Percentiles rank a stretch among this genome's conserved stretches.
Conservation (phyloP, 1,284 basidiomycete species). For the Chondrostereum purpureum region DNA sequence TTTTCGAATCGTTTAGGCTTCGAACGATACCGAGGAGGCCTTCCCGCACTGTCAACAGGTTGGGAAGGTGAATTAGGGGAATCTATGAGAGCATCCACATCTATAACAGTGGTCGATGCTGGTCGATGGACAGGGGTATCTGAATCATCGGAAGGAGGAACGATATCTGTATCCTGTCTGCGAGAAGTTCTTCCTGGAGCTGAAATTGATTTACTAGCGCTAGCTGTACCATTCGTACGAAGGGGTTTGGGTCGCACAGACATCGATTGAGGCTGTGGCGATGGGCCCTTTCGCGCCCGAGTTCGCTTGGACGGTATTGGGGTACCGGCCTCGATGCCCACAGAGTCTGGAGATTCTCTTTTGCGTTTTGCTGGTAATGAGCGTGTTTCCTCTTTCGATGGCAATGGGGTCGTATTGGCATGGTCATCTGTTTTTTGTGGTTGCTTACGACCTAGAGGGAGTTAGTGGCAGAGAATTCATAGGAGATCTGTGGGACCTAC, state of each 20-base stretch:
- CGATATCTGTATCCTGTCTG: conserved; percentile 10
- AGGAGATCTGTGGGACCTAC: conserved; percentile 27
- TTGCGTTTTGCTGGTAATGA: neutral
- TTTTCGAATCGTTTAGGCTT: neutral
- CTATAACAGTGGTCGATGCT: neutral
- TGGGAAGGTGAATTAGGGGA: neutral
- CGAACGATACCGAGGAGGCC: neutral
- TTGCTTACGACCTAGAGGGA: neutral
- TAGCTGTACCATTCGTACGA: neutral
- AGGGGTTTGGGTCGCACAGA: neutral
- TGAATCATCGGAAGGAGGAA: conserved; percentile 35
- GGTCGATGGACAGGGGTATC: conserved; percentile 12
- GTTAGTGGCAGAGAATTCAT: neutral
- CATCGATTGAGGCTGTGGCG: neutral
- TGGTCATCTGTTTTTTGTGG: neutral
- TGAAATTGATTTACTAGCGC: neutral
- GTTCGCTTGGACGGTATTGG: neutral
- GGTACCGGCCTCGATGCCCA: neutral
- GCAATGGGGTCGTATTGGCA: neutral
- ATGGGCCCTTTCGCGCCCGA: neutral
- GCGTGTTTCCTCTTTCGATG: neutral
- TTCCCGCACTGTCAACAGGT: neutral
- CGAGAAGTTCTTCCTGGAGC: conserved; percentile 3
- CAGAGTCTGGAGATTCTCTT: neutral
- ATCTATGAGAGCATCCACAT: neutral